Evolutionary conservation across 441 rosid species (phyloP), one percentile per base, ranked within the genome.

Genomic region (Raphanus hybrid): DNA sequence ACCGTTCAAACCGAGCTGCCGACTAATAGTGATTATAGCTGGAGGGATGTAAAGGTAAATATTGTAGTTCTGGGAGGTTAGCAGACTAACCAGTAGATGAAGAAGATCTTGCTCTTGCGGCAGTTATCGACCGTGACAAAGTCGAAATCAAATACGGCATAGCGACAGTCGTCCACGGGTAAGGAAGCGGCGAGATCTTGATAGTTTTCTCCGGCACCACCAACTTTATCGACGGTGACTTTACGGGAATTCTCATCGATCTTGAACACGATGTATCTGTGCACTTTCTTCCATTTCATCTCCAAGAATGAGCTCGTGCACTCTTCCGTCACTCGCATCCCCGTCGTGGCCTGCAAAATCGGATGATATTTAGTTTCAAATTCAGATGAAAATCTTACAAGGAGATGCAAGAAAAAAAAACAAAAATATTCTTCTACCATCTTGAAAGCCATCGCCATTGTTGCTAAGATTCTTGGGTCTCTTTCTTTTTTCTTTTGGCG

Each of bases 381-480:
- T 55, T 27, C 11, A 52, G 8, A 54, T 41, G 34, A 29, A 18
- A 64, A 41, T 50, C 10, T 54, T 69, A 0, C 14, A 12, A 10
- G 1, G 8, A 39, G 3, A 62, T 1, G 5, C 3, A 6, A 48
- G 3, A 29, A 29, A 29, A 8, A 15, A 69, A 3, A 8, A 5
- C 15, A 23, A 11, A 10, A 59, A 57, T 37, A 26, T 60, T 75
- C 9, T 9, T 50, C 2, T 80, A 91, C 98, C 98, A 94, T 94
- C 84, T 92, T 89, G 89, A 92, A 92, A 84, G 98, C 97, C 98
- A 91, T 94, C 23, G 98, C 98, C 98, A 92, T 93, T 82, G 80
- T 66, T 85, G 89, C 57, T 82, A 43, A 20, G 60, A 37, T 61
- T 29, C 39, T 73, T 69, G 20, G 61, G 16, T 71, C 54, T 72